Percentiles rank a stretch among this genome's conserved stretches.
phyloP scores from a whole-genome alignment of 768 basidiomycete species.

The Boletus rex-veris region DNA sequence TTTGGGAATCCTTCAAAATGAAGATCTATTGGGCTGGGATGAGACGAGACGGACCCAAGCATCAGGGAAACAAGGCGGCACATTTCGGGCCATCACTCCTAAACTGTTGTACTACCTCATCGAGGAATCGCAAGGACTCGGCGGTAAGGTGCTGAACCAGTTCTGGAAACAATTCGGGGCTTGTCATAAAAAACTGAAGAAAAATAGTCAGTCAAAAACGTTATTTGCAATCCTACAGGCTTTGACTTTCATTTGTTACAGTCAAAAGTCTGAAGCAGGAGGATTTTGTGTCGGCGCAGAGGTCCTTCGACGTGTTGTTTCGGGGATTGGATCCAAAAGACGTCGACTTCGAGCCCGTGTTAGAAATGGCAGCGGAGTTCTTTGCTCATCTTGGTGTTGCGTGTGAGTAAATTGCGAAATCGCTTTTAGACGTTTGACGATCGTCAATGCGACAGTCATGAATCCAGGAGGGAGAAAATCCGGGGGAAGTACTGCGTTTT shows the following conservation, averaged over 20 bases:
- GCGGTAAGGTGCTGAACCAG: not conserved
- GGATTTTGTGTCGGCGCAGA: not conserved
- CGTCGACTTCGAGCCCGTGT: not conserved
- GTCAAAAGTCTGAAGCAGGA: not conserved
- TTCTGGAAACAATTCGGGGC: slow-evolving; percentile 2
- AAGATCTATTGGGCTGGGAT: not conserved
- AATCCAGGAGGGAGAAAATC: not conserved
- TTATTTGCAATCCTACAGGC: not conserved
- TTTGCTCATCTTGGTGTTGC: slow-evolving; percentile 2
- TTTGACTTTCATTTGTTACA: not conserved
- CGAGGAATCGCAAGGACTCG: not conserved
- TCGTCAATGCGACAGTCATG: not conserved
- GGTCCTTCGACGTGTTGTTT: not conserved
- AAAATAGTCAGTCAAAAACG: not conserved
- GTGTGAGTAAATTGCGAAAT: not conserved
- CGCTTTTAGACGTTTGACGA: not conserved
- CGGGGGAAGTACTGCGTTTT: not conserved
- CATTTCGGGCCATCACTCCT: not conserved
- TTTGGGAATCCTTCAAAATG: not conserved
- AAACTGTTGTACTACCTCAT: not conserved
- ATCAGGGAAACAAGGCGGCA: not conserved
- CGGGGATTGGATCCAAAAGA: not conserved
- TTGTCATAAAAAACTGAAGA: not conserved
- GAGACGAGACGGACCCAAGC: not conserved
- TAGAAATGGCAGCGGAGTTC: not conserved